Evolutionary conservation across 2,329 filamentous ascomycete species (phyloP).

Genomic region (Beauveria pseudobassiana): DNA sequence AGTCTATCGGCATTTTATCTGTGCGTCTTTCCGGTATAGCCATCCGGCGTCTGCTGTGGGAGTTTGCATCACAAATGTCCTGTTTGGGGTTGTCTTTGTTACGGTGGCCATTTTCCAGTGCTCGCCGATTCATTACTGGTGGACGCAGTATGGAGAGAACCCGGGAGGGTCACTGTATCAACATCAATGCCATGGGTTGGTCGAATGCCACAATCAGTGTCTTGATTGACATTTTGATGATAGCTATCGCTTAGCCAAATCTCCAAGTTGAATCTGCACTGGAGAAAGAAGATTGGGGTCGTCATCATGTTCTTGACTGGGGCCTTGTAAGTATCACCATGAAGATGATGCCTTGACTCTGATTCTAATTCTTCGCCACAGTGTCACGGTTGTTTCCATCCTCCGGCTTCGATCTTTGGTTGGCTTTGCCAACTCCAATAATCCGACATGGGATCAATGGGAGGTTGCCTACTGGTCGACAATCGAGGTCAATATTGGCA

Average conservation of each 20-base stretch:
- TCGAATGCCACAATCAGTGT: slow-evolving; percentile 47
- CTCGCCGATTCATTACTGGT: slow-evolving; percentile 42
- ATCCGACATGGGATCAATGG: slow-evolving; percentile 17
- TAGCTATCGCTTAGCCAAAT: slow-evolving; percentile 39
- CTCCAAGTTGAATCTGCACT: slow-evolving; percentile 32
- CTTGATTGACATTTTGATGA: slow-evolving; percentile 42
- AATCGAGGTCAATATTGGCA: slow-evolving; percentile 18
- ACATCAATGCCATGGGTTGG: slow-evolving; percentile 43
- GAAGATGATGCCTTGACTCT: not conserved
- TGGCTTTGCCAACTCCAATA: slow-evolving; percentile 14
- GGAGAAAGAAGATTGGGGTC: slow-evolving; percentile 42
- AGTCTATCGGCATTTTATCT: slow-evolving; percentile 48
- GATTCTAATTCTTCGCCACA: not conserved
- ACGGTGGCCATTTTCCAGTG: slow-evolving; percentile 43
- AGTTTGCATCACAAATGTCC: slow-evolving; percentile 31
- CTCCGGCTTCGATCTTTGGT: slow-evolving; percentile 16
- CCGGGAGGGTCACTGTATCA: slow-evolving; percentile 38
- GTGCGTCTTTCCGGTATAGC: slow-evolving; percentile 38
- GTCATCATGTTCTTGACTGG: slow-evolving; percentile 44
- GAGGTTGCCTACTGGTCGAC: slow-evolving; percentile 16
- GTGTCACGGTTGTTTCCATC: slow-evolving; percentile 18
- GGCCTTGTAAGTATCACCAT: slow-evolving; percentile 28
- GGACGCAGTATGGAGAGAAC: slow-evolving; percentile 43
- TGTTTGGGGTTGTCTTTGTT: slow-evolving; percentile 35
- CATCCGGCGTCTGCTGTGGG: slow-evolving; percentile 34